phyloP scores from a whole-genome alignment of 495 filamentous ascomycete genomes.

The Jackrogersella minutella region DNA sequence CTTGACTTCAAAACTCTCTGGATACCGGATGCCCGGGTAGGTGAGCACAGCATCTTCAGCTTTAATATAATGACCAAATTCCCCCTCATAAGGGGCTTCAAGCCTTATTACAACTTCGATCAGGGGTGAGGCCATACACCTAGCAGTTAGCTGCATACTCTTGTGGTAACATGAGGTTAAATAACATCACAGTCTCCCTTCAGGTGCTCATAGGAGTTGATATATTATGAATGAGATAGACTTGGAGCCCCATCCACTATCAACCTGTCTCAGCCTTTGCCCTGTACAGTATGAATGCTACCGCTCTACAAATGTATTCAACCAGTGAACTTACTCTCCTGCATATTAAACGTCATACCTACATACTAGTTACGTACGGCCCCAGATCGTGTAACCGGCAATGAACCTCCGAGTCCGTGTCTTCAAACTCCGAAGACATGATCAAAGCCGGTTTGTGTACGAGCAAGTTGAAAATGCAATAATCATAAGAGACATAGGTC shows the following conservation, averaged over 20 bases:
- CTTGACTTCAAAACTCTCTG: neutral
- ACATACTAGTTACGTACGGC: neutral
- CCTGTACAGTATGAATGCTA: neutral
- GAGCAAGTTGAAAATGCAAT: neutral
- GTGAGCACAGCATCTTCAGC: neutral
- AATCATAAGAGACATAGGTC: neutral
- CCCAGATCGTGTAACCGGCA: neutral
- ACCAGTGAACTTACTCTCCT: neutral
- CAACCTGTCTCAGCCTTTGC: neutral
- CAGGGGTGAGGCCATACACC: neutral
- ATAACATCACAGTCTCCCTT: neutral
- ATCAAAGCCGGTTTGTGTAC: neutral
- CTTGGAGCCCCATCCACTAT: neutral
- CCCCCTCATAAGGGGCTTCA: too few relatives aligned
- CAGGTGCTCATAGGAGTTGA: too few relatives aligned
- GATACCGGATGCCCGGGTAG: conserved; percentile 1
- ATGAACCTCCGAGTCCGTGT: neutral
- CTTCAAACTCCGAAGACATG: neutral
- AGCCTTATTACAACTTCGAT: neutral
- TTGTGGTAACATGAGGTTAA: neutral
- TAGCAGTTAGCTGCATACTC: neutral
- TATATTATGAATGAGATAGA: neutral
- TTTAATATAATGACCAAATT: neutral
- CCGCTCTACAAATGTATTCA: neutral
- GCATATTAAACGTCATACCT: neutral